A percentile compares a stretch with the other conserved stretches of the same genome.
Evolutionary conservation across 306 rosid genomes (phyloP).

Genomic region (Cucurbita moschata): DNA sequence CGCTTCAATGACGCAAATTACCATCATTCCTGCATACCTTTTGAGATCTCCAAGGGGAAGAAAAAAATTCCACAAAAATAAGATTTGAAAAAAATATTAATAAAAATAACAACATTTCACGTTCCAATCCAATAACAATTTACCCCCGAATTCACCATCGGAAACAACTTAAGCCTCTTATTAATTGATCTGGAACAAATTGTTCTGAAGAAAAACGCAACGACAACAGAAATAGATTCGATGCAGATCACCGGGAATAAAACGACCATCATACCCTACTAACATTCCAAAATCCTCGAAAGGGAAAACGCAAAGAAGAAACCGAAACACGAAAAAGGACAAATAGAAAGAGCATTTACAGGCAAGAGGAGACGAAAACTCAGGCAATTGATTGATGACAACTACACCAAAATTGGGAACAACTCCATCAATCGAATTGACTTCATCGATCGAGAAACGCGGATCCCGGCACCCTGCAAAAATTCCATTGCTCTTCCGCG

Average conservation of each 20-base stretch:
- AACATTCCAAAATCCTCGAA: not conserved
- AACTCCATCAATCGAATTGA: slow-evolving; percentile 8
- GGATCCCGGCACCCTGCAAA: slow-evolving; percentile 46
- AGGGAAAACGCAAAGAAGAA: not conserved
- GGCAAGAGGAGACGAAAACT: slow-evolving; percentile 7
- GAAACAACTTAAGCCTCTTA: not conserved
- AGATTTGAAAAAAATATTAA: not conserved
- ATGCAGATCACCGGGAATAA: not conserved
- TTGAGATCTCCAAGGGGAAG: not conserved
- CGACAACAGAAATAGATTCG: not conserved
- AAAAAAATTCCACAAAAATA: not conserved
- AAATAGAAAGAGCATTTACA: slow-evolving; percentile 18
- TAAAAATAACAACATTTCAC: not conserved
- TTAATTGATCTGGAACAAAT: not conserved
- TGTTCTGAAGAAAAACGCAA: not conserved
- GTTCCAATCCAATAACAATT: not conserved
- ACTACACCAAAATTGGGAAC: slow-evolving; percentile 15
- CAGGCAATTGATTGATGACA: slow-evolving; percentile 10
- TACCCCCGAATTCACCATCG: not conserved
- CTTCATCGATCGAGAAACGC: slow-evolving; percentile 35
- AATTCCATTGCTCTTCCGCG: slow-evolving; percentile 28
- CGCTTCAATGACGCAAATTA: not conserved
- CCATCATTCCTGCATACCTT: not conserved
- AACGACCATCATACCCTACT: not conserved
- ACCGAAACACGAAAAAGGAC: not conserved